Evolutionary conservation across 208 protist genomes (phyloP), one percentile per base, ranked within the genome.

Genomic region (Lotmaria passim): DNA sequence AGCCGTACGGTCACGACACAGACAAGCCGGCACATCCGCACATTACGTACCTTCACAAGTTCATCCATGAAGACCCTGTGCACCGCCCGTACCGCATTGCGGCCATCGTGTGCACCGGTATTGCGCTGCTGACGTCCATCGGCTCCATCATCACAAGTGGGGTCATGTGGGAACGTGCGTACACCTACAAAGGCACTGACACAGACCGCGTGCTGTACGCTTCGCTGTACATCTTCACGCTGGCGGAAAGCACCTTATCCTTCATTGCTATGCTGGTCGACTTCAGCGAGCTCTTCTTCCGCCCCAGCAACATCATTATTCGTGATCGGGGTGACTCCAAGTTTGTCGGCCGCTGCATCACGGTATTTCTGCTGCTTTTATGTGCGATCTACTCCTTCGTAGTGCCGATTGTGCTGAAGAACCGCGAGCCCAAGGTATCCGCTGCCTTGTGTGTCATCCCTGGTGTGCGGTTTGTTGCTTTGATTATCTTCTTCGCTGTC

Each of bases 271-370:
- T 50, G 39, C 56, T 62, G 14, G 56, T 50, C 19, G 39, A 62
- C 39, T 62, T 62, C 56, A 62, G 56, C 38, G 56, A 62, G 24
- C 56, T 62, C 3, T 50, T 62, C 39, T 62, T 50, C 56, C 56
- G 39, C 24, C 56, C 56, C 10, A 7, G 15, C 10, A 30, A 36
- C 24, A 39, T 62, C 23, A 36, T 62, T 11, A 62, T 62, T 36
- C 56, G 56, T 26, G 39, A 50, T 15, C 56, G 39, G 14, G 1
- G 2, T 2, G 41, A 50, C 39, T 12, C 24, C 24, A 62, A 62
- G 56, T 62, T 62, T 62, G 56, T 50, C 12, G 56, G 56, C 17
- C 39, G 56, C 38, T 62, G 56, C 56, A 12, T 62, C 39, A 62
- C 39, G 41, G 56, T 62, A 39, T 39, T 62, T 17, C 14, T 62